A percentile compares a stretch with the other conserved stretches of the same genome.
phyloP scores from a whole-genome alignment of 2,329 filamentous ascomycete genomes.

The Acephala macrosclerotiorum region DNA sequence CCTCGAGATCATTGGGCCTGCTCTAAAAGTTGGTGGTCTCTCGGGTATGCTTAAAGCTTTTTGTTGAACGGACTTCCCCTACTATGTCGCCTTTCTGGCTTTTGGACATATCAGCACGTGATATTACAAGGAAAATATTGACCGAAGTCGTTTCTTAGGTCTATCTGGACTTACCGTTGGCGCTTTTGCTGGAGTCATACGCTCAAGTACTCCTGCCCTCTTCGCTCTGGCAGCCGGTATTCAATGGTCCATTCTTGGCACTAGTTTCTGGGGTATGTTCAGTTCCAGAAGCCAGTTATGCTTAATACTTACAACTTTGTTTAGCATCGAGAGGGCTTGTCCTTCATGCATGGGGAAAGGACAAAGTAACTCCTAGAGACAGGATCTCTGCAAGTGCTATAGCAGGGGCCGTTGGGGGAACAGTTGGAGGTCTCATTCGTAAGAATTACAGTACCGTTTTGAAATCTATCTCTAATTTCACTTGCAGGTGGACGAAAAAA shows the following conservation, averaged over 20 bases:
- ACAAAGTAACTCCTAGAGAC: constrained; percentile 59
- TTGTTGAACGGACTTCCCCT: not conserved
- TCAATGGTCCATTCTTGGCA: constrained; percentile 83
- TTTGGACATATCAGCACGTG: constrained; percentile 26
- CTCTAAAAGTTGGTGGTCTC: constrained; percentile 65
- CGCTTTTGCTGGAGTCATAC: constrained; percentile 74
- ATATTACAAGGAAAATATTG: constrained; percentile 6
- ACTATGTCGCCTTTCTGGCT: not conserved
- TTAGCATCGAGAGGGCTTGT: constrained; percentile 57
- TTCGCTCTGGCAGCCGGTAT: constrained; percentile 77
- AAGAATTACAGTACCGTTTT: constrained; percentile 24
- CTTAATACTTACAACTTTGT: constrained; percentile 1
- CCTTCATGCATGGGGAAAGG: constrained; percentile 54
- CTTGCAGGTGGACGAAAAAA: constrained; percentile 60
- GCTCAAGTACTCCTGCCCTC: constrained; percentile 70
- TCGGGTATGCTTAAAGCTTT: constrained; percentile 54
- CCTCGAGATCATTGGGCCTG: constrained; percentile 54
- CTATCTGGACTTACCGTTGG: constrained; percentile 68
- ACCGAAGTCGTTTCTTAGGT: constrained; percentile 51
- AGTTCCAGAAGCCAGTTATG: not conserved
- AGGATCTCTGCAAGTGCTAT: constrained; percentile 72
- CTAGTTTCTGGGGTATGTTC: constrained; percentile 75
- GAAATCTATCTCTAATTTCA: constrained; percentile 4
- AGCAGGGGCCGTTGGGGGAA: constrained; percentile 74
- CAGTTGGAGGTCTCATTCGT: constrained; percentile 66